Evolutionary conservation across 148 eudicot species (phyloP).

Genomic region (Amaranthus palmeri): DNA sequence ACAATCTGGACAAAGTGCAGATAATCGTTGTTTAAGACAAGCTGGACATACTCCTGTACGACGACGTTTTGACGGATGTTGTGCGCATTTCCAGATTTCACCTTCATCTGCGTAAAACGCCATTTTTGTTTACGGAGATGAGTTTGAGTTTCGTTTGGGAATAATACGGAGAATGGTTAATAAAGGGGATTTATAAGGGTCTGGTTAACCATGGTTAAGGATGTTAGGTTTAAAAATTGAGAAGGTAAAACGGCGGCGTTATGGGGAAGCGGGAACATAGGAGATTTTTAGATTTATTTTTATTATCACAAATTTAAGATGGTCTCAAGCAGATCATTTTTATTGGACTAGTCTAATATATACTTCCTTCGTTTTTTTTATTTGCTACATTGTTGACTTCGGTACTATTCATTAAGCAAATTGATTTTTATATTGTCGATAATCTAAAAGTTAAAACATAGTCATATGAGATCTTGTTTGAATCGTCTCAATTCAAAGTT

Average conservation of each 20-base stretch:
- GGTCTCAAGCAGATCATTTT: too few species aligned
- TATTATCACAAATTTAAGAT: too few species aligned
- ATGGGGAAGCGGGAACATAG: not conserved
- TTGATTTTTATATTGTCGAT: too few species aligned
- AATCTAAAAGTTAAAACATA: too few species aligned
- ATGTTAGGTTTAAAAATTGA: not conserved
- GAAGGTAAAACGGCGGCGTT: constrained; percentile 14
- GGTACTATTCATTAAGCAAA: too few species aligned
- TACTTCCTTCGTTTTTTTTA: too few species aligned
- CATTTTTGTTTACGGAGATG: constrained; percentile 24
- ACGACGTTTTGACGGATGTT: constrained; percentile 62
- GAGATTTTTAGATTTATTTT: too few species aligned
- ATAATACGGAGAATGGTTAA: not conserved
- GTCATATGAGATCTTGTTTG: too few species aligned
- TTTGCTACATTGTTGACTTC: too few species aligned
- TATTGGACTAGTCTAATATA: too few species aligned
- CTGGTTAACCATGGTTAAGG: constrained; percentile 14
- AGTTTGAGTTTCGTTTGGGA: not conserved
- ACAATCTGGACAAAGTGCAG: constrained; percentile 64
- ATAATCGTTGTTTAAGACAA: constrained; percentile 63
- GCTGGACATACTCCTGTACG: constrained; percentile 49
- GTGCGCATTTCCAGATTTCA: constrained; percentile 56
- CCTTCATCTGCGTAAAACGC: constrained; percentile 55
- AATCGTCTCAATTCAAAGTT: too few species aligned
- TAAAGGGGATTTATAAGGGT: not conserved